Conservation (phyloP, 2,329 filamentous ascomycete genomes). For the Colletotrichum gloeosporioides region DNA sequence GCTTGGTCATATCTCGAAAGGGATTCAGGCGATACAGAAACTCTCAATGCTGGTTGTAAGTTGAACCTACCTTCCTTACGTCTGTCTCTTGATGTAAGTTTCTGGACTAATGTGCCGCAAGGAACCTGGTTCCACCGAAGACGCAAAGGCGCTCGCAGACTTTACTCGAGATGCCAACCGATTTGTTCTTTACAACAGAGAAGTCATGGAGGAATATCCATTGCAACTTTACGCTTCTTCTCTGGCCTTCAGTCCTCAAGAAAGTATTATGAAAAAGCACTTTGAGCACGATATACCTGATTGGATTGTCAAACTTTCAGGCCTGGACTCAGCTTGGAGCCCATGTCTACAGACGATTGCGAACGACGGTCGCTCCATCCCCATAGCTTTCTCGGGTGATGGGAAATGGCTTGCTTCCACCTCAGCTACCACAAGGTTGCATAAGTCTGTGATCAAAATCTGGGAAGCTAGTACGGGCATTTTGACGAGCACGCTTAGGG, state of each 20-base stretch:
- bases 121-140: accelerated
- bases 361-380: too few species aligned
- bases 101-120: accelerated
- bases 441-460: too few species aligned
- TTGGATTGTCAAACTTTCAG: accelerated
- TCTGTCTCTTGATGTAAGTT: accelerated
- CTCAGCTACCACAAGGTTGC: too few species aligned
- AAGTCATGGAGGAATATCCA: too few species aligned
- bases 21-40: accelerated
- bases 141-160: accelerated
- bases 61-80: accelerated
- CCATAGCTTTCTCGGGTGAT: too few species aligned
- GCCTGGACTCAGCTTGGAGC: accelerated
- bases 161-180: too few species aligned
- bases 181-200: too few species aligned
- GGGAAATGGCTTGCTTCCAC: too few species aligned
- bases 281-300: accelerated
- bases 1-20: accelerated
- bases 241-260: accelerated
- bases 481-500: too few species aligned
- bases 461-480: too few species aligned
- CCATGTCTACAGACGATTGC: accelerated
- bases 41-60: accelerated
- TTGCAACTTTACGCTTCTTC: too few species aligned
- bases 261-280: accelerated